Percentiles rank a stretch among this genome's conserved stretches.
Conservation (phyloP, 2,329 filamentous ascomycete genomes). For the Periglandula ipomoeae region DNA sequence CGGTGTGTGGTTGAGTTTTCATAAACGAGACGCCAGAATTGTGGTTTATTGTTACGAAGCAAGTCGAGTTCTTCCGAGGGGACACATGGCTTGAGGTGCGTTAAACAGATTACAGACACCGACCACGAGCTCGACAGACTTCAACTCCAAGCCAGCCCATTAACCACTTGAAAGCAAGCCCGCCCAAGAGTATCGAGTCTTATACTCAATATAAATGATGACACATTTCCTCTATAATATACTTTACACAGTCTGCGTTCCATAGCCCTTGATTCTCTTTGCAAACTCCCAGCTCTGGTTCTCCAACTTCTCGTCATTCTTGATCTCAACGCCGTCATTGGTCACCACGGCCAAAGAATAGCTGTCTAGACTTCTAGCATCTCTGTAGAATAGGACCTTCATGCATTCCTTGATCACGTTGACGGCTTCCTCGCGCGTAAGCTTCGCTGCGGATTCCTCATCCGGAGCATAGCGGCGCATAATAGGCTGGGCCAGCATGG, state of each 20-base stretch:
- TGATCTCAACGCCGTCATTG: conserved; percentile 78
- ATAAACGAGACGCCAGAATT: too few species aligned
- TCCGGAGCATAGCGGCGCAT: conserved; percentile 77
- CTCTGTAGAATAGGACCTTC: conserved; percentile 97
- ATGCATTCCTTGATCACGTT: conserved; percentile 83
- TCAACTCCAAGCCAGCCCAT: too few species aligned
- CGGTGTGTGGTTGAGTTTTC: not conserved
- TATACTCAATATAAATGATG: not conserved
- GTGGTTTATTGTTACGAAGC: not conserved
- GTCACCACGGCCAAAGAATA: conserved; percentile 90
- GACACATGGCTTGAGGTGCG: too few species aligned
- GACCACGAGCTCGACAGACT: too few species aligned
- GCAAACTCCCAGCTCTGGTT: conserved; percentile 98
- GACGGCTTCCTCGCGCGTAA: conserved; percentile 72
- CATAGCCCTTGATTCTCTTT: conserved; percentile 88
- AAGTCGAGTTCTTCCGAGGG: not conserved
- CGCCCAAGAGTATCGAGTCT: not conserved
- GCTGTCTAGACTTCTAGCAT: conserved; percentile 82
- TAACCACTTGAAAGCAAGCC: not conserved
- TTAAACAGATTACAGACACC: too few species aligned
- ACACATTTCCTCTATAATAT: not conserved
- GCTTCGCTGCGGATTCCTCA: conserved; percentile 62
- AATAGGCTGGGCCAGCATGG: conserved; percentile 86
- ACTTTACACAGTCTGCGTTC: conserved; percentile 60
- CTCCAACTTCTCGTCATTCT: conserved; percentile 81